phyloP scores from a whole-genome alignment of 768 basidiomycete species.

The Phallus indusiatus region DNA sequence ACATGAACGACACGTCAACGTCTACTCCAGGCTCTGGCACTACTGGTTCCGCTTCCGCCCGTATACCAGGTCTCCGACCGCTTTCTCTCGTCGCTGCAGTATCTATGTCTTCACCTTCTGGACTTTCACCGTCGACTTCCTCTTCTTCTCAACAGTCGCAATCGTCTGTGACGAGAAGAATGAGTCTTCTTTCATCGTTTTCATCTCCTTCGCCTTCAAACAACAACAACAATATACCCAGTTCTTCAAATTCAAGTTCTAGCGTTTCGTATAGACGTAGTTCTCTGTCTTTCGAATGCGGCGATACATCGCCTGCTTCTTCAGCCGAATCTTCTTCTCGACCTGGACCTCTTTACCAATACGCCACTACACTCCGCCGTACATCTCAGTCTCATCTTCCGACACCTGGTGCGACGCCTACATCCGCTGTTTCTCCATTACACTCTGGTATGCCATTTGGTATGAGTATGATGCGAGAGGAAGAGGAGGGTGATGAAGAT shows the following conservation, averaged over 20 bases:
- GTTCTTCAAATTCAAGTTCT: neutral
- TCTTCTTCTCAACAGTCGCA: too few species aligned
- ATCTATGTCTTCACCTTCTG: constrained; percentile 12
- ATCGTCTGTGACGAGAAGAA: neutral
- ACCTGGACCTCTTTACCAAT: neutral
- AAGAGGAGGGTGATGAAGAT: neutral
- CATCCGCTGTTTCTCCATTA: constrained; percentile 22
- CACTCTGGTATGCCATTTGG: neutral
- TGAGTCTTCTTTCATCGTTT: neutral
- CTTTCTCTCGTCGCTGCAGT: constrained; percentile 35
- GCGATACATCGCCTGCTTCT: neutral
- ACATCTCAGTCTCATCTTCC: constrained; percentile 32
- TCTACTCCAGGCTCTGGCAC: constrained; percentile 10
- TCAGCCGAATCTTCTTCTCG: neutral
- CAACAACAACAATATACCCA: neutral
- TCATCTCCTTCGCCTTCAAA: neutral
- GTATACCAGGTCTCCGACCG: constrained; percentile 37
- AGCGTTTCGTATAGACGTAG: neutral
- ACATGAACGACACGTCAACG: constrained; percentile 4
- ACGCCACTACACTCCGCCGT: constrained; percentile 1
- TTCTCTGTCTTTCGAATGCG: neutral
- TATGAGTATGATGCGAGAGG: neutral
- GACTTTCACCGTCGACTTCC: too few species aligned
- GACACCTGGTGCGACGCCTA: constrained; percentile 70
- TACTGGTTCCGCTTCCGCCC: constrained; percentile 34